These are phyloP conservation scores for Brasilioporus rufonigricans DNA, from an alignment of 768 basidiomycete genomes.

Conservation along the genomic window DNA sequence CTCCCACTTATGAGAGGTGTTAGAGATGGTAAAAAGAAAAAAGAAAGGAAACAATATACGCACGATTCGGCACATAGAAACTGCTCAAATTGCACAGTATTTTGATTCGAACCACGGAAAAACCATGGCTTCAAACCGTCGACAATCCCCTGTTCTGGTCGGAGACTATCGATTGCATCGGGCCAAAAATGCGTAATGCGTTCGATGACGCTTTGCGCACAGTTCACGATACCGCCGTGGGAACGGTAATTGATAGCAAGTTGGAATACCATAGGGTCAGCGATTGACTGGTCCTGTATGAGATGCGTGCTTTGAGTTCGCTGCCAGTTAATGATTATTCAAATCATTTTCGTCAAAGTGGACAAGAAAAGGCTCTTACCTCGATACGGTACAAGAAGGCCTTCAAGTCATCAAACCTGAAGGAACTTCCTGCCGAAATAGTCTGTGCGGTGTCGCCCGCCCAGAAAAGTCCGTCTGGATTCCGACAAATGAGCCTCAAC, in stretches of 20 bases:
- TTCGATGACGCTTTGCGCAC: slow-evolving; percentile 63
- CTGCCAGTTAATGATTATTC: slow-evolving; percentile 10
- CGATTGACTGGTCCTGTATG: slow-evolving; percentile 14
- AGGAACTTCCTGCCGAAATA: slow-evolving; percentile 69
- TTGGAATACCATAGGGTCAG: slow-evolving; percentile 46
- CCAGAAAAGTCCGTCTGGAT: slow-evolving; percentile 70
- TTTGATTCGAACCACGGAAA: slow-evolving; percentile 46
- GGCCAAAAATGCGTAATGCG: slow-evolving; percentile 63
- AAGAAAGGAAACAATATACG: slow-evolving; percentile 1
- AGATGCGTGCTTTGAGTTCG: slow-evolving; percentile 15
- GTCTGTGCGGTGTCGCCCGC: slow-evolving; percentile 82
- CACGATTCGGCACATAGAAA: slow-evolving; percentile 55
- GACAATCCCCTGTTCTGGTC: slow-evolving; percentile 53
- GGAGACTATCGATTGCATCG: slow-evolving; percentile 57
- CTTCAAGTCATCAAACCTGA: slow-evolving; percentile 69
- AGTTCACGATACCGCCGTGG: slow-evolving; percentile 71
- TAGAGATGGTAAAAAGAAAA: slow-evolving; percentile 1
- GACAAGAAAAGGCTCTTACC: slow-evolving; percentile 32
- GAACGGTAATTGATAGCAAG: slow-evolving; percentile 67
- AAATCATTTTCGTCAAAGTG: background rate
- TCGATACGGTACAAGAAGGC: slow-evolving; percentile 64
- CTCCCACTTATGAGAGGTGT: slow-evolving; percentile 35
- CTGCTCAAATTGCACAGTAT: slow-evolving; percentile 47
- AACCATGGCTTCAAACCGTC: slow-evolving; percentile 58
- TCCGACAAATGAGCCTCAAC: slow-evolving; percentile 57